Evolutionary conservation across 1,139 yeast genomes (phyloP), one percentile per base, ranked within the genome.

Genomic region (Pichia sp.): DNA sequence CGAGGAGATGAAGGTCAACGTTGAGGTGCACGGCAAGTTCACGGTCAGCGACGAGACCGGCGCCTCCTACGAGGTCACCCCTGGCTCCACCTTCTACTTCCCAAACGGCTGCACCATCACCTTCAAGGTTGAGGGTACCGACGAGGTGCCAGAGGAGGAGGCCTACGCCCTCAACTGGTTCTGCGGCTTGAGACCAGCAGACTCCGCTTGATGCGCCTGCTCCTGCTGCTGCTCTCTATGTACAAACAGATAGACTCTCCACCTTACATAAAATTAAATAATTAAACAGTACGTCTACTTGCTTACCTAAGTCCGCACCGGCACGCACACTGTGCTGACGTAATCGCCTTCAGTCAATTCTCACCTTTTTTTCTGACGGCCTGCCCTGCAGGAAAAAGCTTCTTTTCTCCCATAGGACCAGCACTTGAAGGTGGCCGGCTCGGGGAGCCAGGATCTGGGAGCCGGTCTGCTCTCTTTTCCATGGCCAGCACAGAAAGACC

Each of bases 51-150:
- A 84, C 62, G 88, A 82, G 69, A 77, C 83, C 53, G 88, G 88
- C 14, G 73, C 74, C 67, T 75, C 76, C 61, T 84, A 79, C 50
- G 75, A 74, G 55, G 85, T 76, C 52, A 71, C 76, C 52, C 84
- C 87, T 49, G 87, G 87, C 56, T 89, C 84, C 60, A 85, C 81
- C n/a, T 78, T 84, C 62, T 83, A 78, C 76, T 84, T 84, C 73
- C 77, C 76, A 62, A 81, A 81, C 67, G 89, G 89, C 33, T 75
- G 84, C 59, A 84, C 87, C 55, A 80, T 84, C 63, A 84, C 89
- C 45, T 84, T 84, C 66, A 77, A 79, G 63, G 79, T 87, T 58
- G 61, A 60, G 50, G 63, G 63, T 53, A 60, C 63, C 36, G 59
- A 58, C 36, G 59, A 56, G 34, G 77, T 83, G 53, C 61, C 62